A percentile compares a stretch with the other conserved stretches of the same genome.
Conservation (phyloP, 495 filamentous ascomycete species). For the Choiromyces venosus region DNA sequence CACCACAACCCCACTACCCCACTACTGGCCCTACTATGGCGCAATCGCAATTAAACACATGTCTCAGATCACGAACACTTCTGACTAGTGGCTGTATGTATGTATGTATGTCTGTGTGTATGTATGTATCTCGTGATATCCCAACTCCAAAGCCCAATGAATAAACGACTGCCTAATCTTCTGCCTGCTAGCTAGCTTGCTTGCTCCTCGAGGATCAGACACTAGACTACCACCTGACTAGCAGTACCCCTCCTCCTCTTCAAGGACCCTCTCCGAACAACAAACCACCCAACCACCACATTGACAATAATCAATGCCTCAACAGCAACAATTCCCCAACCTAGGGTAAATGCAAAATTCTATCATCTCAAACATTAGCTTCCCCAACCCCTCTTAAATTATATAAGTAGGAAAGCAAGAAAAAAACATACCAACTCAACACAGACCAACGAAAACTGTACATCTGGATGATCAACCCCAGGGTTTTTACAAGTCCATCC, state of each 20-base stretch:
- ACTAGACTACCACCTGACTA: background rate
- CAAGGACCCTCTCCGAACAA: constrained; percentile 10
- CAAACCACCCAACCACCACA: constrained; percentile 23
- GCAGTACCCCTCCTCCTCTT: constrained; percentile 10
- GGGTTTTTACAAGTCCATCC: constrained; percentile 28
- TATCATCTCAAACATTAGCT: constrained; percentile 11
- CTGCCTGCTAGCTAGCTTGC: no score
- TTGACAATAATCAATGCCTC: constrained; percentile 35
- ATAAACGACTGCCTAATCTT: constrained; percentile 2
- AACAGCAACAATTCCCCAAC: constrained; percentile 27
- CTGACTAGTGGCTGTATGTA: no score
- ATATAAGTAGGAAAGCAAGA: background rate
- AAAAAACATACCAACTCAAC: constrained; percentile 23
- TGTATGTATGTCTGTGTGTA: no score
- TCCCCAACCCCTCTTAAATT: background rate
- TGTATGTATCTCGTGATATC: background rate
- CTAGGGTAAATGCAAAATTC: constrained; percentile 31
- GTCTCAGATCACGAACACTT: no score
- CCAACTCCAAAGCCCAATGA: background rate
- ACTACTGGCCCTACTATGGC: no score
- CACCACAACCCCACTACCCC: no score
- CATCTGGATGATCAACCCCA: constrained; percentile 20
- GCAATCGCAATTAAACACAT: no score
- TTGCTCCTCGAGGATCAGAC: background rate
- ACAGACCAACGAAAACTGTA: constrained; percentile 32